Evolutionary conservation across 2,329 filamentous ascomycete species (phyloP).

Genomic region (Sporothrix brunneoviolacea): DNA sequence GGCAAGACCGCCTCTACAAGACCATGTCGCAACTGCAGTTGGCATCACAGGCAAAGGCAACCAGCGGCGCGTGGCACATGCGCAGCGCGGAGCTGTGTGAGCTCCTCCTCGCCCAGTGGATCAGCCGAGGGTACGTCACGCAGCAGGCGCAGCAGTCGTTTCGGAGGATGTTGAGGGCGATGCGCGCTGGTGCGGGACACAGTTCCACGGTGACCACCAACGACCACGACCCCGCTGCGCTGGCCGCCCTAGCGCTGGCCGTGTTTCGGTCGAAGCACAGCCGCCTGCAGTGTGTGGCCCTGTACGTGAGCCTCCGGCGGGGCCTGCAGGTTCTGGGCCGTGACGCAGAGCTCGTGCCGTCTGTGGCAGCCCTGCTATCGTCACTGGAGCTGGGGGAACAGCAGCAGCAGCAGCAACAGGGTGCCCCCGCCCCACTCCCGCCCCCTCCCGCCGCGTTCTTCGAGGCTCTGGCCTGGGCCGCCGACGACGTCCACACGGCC

Average conservation of each 20-base stretch:
- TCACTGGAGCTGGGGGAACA: neutral
- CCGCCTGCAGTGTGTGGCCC: slow-evolving; percentile 5
- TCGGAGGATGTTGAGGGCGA: neutral
- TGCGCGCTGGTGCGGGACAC: no score
- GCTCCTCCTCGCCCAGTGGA: slow-evolving; percentile 27
- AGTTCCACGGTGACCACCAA: neutral
- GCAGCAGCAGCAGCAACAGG: neutral
- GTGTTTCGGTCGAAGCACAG: slow-evolving; percentile 14
- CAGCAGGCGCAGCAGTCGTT: neutral
- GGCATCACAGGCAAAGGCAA: neutral
- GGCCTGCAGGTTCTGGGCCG: slow-evolving; percentile 12
- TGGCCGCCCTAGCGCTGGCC: slow-evolving; percentile 24
- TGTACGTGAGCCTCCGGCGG: slow-evolving; percentile 14
- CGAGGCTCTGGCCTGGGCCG: slow-evolving; percentile 20
- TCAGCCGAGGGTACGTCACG: slow-evolving; percentile 23
- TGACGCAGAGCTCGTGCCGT: slow-evolving; percentile 5
- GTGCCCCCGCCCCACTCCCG: neutral
- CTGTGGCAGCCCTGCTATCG: slow-evolving; percentile 9
- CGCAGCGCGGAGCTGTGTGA: slow-evolving; percentile 21
- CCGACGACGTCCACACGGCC: slow-evolving; percentile 17
- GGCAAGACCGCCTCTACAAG: slow-evolving; percentile 15
- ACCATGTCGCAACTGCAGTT: slow-evolving; percentile 13
- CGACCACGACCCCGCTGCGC: slow-evolving; percentile 16
- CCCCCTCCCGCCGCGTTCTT: slow-evolving; percentile 20
- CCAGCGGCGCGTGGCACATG: neutral